phyloP scores from a whole-genome alignment of 148 eudicot genomes.

The Vaccinium macrocarpon region DNA sequence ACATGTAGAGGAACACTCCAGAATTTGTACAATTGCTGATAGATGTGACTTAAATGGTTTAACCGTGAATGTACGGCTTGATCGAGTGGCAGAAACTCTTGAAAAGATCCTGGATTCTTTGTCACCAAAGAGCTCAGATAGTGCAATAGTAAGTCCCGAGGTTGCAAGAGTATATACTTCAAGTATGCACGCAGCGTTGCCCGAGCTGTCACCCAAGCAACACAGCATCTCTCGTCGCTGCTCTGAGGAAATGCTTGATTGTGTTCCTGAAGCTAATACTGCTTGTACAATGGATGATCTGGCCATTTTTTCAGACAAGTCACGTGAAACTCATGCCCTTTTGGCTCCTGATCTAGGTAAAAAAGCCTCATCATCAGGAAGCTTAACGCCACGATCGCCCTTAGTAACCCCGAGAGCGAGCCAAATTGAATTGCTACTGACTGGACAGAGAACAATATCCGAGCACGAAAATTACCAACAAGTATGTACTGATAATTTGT shows the following conservation, averaged over 20 bases:
- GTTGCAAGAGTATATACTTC: constrained; percentile 40
- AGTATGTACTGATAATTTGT: constrained; percentile 35
- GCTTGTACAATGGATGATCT: constrained; percentile 43
- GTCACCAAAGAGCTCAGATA: constrained; percentile 64
- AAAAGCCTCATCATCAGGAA: constrained; percentile 61
- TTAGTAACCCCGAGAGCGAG: constrained; percentile 72
- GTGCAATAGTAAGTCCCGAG: constrained; percentile 49
- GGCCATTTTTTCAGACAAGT: constrained; percentile 26
- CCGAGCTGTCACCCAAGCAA: constrained; percentile 50
- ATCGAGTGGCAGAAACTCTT: constrained; percentile 92
- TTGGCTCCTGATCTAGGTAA: constrained; percentile 40
- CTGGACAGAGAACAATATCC: constrained; percentile 61
- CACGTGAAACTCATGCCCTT: constrained; percentile 34
- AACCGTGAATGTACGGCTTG: constrained; percentile 75
- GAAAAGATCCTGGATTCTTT: constrained; percentile 80
- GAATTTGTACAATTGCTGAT: constrained; percentile 96
- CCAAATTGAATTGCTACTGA: constrained; percentile 77
- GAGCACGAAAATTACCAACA: constrained; percentile 87
- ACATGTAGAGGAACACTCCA: constrained; percentile 93
- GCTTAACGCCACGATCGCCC: constrained; percentile 90
- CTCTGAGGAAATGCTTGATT: constrained; percentile 62
- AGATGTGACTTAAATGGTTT: constrained; percentile 92
- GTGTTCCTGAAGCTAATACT: constrained; percentile 50
- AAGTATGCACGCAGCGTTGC: constrained; percentile 49
- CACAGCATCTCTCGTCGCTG: constrained; percentile 31